Percentiles rank a stretch among this genome's conserved stretches.
Conservation (phyloP, 2,329 filamentous ascomycete species). For the Pseudopithomyces chartarum region DNA sequence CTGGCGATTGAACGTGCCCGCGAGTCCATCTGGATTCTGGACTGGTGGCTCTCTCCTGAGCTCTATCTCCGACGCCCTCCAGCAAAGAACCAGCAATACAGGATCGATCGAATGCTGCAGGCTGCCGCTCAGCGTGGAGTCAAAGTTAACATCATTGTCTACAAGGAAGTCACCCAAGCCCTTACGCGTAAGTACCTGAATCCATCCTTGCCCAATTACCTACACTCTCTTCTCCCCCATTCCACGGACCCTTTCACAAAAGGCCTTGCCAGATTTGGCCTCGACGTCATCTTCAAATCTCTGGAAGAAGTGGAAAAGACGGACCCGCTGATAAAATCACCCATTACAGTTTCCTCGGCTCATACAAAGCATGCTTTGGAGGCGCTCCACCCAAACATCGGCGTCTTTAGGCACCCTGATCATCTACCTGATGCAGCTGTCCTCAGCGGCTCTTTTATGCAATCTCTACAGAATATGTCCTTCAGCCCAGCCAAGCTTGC, state of each 20-base stretch:
- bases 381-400: constrained; percentile 78
- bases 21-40: constrained; percentile 82
- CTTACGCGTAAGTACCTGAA: constrained; percentile 70
- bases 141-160: constrained; percentile 83
- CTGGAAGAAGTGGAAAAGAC: constrained; percentile 52
- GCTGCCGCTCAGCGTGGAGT: constrained; percentile 84
- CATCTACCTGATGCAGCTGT: constrained; percentile 77
- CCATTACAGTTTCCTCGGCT: constrained; percentile 62
- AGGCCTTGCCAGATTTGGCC: constrained; percentile 46
- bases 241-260: constrained; percentile 49
- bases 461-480: constrained; percentile 61
- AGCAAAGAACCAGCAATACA: constrained; percentile 79
- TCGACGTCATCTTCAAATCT: constrained; percentile 51
- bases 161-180: constrained; percentile 82
- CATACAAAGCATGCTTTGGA: constrained; percentile 84
- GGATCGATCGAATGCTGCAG: constrained; percentile 80
- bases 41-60: constrained; percentile 90
- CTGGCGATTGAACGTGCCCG: constrained; percentile 76
- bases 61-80: constrained; percentile 85
- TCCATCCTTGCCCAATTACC: constrained; percentile 49
- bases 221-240: constrained; percentile 50
- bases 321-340: constrained; percentile 50
- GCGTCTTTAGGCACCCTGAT: constrained; percentile 88
- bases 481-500: constrained; percentile 61
- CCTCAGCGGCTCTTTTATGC: constrained; percentile 62